These are phyloP conservation scores for Herpotrichia juniperi DNA, from an alignment of 2,329 filamentous ascomycete species.

Conservation along the genomic window DNA sequence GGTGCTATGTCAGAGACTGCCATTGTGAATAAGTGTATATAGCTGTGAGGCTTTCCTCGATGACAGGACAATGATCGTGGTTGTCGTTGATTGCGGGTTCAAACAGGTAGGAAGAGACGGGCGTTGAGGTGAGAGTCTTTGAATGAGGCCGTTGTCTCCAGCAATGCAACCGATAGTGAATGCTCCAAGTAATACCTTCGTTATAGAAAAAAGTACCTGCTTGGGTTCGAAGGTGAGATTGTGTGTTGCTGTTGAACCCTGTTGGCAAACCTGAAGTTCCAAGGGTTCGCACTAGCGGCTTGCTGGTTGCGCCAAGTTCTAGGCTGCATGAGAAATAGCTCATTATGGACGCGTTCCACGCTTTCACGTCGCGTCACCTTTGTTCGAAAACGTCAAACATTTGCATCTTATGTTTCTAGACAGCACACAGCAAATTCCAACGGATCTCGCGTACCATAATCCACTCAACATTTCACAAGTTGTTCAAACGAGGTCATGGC, in stretches of 20 bases:
- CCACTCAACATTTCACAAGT: too few species aligned
- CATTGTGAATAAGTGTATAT: conserved; percentile 25
- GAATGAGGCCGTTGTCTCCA: background rate
- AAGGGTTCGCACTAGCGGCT: conserved; percentile 11
- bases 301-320: too few species aligned
- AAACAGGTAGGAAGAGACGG: background rate
- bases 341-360: conserved; percentile 15
- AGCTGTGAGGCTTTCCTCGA: background rate
- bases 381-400: background rate
- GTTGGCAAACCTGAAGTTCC: conserved; percentile 1
- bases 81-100: background rate
- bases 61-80: background rate
- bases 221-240: background rate
- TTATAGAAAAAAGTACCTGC: background rate
- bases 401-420: too few species aligned
- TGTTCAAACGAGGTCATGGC: conserved; percentile 22
- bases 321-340: conserved; percentile 1
- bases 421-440: background rate
- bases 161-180: background rate
- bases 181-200: background rate
- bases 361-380: conserved; percentile 4
- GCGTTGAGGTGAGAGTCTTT: background rate
- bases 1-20: conserved; percentile 29
- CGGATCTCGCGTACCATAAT: background rate
- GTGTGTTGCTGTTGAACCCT: conserved; percentile 4